Evolutionary conservation across 2,329 filamentous ascomycete species (phyloP).

Genomic region (Hysterium pulicare): DNA sequence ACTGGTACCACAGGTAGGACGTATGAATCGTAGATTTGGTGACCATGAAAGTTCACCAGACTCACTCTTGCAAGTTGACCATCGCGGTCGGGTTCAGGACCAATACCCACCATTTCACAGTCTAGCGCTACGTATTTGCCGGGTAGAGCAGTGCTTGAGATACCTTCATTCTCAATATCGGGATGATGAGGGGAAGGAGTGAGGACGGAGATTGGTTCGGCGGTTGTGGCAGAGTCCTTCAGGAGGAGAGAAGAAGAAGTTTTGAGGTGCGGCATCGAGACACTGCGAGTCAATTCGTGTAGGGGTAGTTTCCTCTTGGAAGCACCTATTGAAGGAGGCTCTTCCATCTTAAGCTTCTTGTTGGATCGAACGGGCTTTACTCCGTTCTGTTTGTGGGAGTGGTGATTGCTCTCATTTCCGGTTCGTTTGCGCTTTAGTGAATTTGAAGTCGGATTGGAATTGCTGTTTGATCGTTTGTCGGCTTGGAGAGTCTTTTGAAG

Average conservation of each 20-base stretch:
- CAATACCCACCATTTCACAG: slow-evolving; percentile 97
- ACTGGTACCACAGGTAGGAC: slow-evolving; percentile 75
- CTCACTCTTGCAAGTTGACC: slow-evolving; percentile 83
- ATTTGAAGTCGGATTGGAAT: slow-evolving; percentile 22
- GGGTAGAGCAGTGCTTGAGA: slow-evolving; percentile 57
- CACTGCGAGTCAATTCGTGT: slow-evolving; percentile 37
- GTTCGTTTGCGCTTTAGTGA: slow-evolving; percentile 35
- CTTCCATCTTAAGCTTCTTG: slow-evolving; percentile 32
- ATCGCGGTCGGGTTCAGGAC: slow-evolving; percentile 58
- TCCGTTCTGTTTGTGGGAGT: slow-evolving; percentile 1
- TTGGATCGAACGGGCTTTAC: neutral
- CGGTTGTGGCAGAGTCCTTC: slow-evolving; percentile 50
- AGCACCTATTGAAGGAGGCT: slow-evolving; percentile 30
- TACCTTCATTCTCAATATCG: slow-evolving; percentile 43
- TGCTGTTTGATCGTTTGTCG: slow-evolving; percentile 24
- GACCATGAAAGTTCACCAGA: slow-evolving; percentile 88
- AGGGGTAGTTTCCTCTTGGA: slow-evolving; percentile 40
- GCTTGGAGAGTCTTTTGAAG: slow-evolving; percentile 58
- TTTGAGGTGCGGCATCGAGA: slow-evolving; percentile 31
- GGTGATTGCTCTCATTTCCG: slow-evolving; percentile 11
- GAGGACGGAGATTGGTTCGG: slow-evolving; percentile 53
- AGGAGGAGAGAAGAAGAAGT: slow-evolving; percentile 54
- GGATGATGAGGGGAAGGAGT: slow-evolving; percentile 38
- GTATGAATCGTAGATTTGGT: slow-evolving; percentile 91
- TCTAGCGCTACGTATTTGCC: slow-evolving; percentile 93